Evolutionary conservation across 768 basidiomycete species (phyloP).

Genomic region (Trametes elegans): DNA sequence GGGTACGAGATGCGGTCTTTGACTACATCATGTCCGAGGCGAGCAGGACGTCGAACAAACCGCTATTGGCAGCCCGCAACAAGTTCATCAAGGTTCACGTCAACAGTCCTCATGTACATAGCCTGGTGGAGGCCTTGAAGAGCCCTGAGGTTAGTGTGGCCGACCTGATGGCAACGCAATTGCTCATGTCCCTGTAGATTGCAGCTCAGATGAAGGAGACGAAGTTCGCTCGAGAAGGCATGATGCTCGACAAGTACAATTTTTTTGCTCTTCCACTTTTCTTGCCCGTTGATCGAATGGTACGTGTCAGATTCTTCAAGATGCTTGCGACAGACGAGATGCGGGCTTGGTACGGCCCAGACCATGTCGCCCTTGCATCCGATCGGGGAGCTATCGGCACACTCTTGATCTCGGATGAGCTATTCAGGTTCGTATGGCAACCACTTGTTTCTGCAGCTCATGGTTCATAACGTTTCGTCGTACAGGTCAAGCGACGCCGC

Average conservation of each 20-base stretch:
- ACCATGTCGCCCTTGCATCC: constrained; percentile 88
- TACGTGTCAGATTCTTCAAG: constrained; percentile 83
- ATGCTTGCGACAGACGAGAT: constrained; percentile 94
- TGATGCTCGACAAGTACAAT: constrained; percentile 80
- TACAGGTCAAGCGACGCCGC: constrained; percentile 75
- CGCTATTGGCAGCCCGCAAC: constrained; percentile 70
- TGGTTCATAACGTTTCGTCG: no score
- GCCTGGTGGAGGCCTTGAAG: constrained; percentile 88
- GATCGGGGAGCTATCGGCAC: constrained; percentile 94
- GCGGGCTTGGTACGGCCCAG: constrained; percentile 97
- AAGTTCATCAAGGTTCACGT: constrained; percentile 92
- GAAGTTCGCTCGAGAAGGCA: constrained; percentile 93
- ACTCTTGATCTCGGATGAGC: constrained; percentile 89
- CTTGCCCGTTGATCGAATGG: neutral
- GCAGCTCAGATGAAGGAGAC: constrained; percentile 82
- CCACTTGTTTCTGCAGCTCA: no score
- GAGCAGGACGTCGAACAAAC: constrained; percentile 74
- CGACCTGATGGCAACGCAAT: neutral
- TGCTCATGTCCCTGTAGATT: constrained; percentile 47
- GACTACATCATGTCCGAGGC: constrained; percentile 86
- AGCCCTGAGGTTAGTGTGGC: constrained; percentile 76
- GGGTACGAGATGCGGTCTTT: constrained; percentile 87
- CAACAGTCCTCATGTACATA: constrained; percentile 93
- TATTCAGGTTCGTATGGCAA: constrained; percentile 68
- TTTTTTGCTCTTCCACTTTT: neutral